These are phyloP conservation scores for Populus hybrid DNA, from an alignment of 441 rosid species.

Conservation along the genomic window DNA sequence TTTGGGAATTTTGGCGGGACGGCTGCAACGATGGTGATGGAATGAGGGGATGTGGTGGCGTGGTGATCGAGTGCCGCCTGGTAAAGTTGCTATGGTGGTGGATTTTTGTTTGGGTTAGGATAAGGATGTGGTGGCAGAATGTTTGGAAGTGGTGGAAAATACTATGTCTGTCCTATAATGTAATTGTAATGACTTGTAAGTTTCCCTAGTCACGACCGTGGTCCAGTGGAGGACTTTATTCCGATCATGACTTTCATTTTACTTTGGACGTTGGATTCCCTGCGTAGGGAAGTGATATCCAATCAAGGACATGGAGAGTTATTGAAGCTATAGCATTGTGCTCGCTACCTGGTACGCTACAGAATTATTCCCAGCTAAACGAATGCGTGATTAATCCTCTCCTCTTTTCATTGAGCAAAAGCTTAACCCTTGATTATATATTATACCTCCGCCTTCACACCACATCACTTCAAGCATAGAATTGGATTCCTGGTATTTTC, in stretches of 20 bases:
- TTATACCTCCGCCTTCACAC: too few relatives aligned
- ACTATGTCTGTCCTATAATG: background rate
- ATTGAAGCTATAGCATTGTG: too few relatives aligned
- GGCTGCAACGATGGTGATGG: background rate
- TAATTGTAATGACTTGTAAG: background rate
- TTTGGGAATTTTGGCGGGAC: slow-evolving; percentile 25
- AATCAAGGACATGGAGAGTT: background rate
- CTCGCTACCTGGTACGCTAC: too few relatives aligned
- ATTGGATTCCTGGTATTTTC: background rate
- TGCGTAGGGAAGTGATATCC: background rate
- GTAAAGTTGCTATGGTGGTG: slow-evolving; percentile 1
- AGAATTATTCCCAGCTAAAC: too few relatives aligned
- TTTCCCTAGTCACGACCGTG: too few relatives aligned
- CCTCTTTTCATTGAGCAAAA: background rate
- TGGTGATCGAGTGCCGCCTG: slow-evolving; percentile 23
- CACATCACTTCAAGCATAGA: background rate
- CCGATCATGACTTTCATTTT: background rate
- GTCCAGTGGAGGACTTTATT: too few relatives aligned
- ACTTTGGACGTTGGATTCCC: background rate
- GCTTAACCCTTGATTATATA: background rate
- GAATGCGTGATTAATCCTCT: background rate
- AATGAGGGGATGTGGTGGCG: background rate
- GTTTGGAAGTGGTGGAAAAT: slow-evolving; percentile 10
- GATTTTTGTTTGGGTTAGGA: slow-evolving; percentile 14
- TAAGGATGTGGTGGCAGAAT: slow-evolving; percentile 24